Percentiles rank a stretch among this genome's conserved stretches.
Evolutionary conservation across 768 basidiomycete genomes (phyloP).

Genomic region (Mycena albidolilacea): DNA sequence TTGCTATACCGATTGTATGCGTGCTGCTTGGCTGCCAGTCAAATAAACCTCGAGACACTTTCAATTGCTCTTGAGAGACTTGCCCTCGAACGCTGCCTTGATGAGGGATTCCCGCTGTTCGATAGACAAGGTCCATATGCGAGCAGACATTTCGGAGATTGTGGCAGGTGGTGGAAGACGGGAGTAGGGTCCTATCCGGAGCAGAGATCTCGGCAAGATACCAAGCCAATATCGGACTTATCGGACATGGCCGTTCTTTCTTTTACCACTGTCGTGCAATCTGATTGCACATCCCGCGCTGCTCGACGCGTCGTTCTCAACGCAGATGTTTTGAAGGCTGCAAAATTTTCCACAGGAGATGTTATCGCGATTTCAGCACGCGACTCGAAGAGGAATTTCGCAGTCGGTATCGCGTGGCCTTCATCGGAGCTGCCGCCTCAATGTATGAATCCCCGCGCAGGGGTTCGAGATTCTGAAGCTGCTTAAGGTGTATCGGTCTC

Average conservation of each 20-base stretch:
- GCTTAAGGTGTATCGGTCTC: slow-evolving; percentile 69
- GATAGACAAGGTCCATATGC: slow-evolving; percentile 32
- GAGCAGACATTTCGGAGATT: slow-evolving; percentile 11
- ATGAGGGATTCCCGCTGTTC: slow-evolving; percentile 37
- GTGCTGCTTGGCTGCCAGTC: slow-evolving; percentile 74
- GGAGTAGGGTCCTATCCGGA: no score
- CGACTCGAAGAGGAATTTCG: slow-evolving; percentile 60
- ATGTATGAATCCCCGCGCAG: slow-evolving; percentile 58
- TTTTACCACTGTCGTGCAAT: slow-evolving; percentile 22
- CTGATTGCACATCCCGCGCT: slow-evolving; percentile 58
- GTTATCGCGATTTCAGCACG: slow-evolving; percentile 67
- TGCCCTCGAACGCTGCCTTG: slow-evolving; percentile 38
- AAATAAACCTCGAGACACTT: not conserved
- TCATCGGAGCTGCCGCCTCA: slow-evolving; percentile 71
- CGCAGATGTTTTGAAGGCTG: slow-evolving; percentile 70
- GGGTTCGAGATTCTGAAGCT: slow-evolving; percentile 14
- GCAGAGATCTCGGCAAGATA: no score
- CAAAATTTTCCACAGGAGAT: slow-evolving; percentile 80
- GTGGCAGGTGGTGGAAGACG: no score
- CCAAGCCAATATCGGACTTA: not conserved
- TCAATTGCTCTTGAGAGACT: not conserved
- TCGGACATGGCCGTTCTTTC: slow-evolving; percentile 24
- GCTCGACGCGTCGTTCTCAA: slow-evolving; percentile 76
- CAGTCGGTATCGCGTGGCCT: slow-evolving; percentile 85
- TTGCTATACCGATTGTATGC: slow-evolving; percentile 92